Conservation (phyloP, 2,329 filamentous ascomycete species). For the Colletotrichum sidae region DNA sequence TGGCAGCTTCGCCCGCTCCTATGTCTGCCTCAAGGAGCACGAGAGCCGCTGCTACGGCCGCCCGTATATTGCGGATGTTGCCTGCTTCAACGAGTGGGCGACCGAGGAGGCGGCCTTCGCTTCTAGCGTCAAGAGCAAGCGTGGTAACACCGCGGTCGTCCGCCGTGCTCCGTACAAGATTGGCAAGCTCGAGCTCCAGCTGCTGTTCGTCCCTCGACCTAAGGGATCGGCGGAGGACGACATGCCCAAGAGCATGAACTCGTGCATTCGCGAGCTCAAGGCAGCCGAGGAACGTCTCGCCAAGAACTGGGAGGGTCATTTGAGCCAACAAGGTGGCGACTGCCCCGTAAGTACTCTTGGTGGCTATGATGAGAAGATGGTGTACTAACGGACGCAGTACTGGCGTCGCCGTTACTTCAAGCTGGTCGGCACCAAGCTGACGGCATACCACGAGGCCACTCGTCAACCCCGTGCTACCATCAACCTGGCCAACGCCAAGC, state of each 20-base stretch:
- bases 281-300: slow-evolving; percentile 85
- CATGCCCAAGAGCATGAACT: slow-evolving; percentile 99
- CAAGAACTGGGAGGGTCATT: slow-evolving; percentile 85
- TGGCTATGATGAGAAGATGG: slow-evolving; percentile 36
- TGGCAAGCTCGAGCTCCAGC: slow-evolving; percentile 92
- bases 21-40: slow-evolving; percentile 93
- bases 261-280: slow-evolving; percentile 91
- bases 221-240: slow-evolving; percentile 90
- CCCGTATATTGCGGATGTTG: slow-evolving; percentile 87
- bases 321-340: slow-evolving; percentile 97
- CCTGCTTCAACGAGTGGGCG: slow-evolving; percentile 99
- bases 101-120: slow-evolving; percentile 82
- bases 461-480: slow-evolving; percentile 96
- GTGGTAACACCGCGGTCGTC: slow-evolving; percentile 75
- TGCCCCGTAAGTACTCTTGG: slow-evolving; percentile 80
- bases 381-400: slow-evolving; percentile 71
- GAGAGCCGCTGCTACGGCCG: slow-evolving; percentile 90
- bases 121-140: slow-evolving; percentile 96
- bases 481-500: slow-evolving; percentile 91
- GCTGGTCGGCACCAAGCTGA: slow-evolving; percentile 88
- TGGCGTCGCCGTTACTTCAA: slow-evolving; percentile 99
- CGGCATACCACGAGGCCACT: slow-evolving; percentile 95
- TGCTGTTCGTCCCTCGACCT: slow-evolving; percentile 93
- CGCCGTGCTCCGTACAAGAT: slow-evolving; percentile 96
- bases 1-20: slow-evolving; percentile 93